phyloP scores from a whole-genome alignment of 2,329 filamentous ascomycete genomes.

The Monascus ruber region DNA sequence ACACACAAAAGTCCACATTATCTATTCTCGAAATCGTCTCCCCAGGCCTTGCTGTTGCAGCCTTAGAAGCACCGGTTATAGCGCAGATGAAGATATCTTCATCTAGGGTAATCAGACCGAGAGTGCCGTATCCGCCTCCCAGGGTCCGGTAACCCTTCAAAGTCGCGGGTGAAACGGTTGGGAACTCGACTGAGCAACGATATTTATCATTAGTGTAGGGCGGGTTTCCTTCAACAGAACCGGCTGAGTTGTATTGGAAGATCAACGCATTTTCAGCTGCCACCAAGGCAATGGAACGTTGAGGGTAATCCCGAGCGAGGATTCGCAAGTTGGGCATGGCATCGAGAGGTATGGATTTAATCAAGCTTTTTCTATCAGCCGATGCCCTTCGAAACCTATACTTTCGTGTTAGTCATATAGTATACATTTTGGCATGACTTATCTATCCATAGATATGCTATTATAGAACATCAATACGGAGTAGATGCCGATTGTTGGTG shows the following conservation, averaged over 20 bases:
- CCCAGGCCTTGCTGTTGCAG: constrained; percentile 71
- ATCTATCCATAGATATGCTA: neutral
- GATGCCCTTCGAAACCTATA: too few species aligned
- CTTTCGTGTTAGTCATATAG: too few species aligned
- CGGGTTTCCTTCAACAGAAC: constrained; percentile 38
- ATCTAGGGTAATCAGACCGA: constrained; percentile 75
- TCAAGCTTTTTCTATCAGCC: too few species aligned
- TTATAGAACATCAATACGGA: neutral
- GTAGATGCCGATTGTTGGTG: neutral
- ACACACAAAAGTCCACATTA: constrained; percentile 65
- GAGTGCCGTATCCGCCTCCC: constrained; percentile 70
- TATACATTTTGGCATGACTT: too few species aligned
- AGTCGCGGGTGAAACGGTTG: constrained; percentile 51
- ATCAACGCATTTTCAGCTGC: constrained; percentile 71
- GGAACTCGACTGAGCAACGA: constrained; percentile 84
- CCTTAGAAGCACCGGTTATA: constrained; percentile 65
- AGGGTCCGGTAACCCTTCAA: constrained; percentile 67
- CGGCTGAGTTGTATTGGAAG: constrained; percentile 64
- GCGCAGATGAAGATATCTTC: constrained; percentile 85
- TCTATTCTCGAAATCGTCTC: constrained; percentile 84
- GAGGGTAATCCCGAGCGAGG: constrained; percentile 73
- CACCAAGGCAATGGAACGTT: constrained; percentile 77
- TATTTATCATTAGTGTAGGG: constrained; percentile 27
- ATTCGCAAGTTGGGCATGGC: constrained; percentile 56
- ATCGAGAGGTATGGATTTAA: neutral